Evolutionary conservation across 192 early-diverging fungal genomes (phyloP).

Genomic region (Blastocladiella britannica): DNA sequence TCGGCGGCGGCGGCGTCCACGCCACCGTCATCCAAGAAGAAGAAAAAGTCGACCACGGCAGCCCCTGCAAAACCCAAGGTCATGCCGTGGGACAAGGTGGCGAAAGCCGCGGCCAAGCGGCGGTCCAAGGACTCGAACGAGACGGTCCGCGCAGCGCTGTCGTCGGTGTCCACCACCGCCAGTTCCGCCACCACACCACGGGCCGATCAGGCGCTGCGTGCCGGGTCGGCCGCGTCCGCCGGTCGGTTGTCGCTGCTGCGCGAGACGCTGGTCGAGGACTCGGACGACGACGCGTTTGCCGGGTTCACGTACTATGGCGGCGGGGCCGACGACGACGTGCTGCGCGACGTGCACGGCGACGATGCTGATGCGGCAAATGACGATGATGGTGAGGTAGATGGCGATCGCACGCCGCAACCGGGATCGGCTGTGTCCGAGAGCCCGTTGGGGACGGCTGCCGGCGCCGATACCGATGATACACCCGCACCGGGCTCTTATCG

Average conservation of each 20-base stretch:
- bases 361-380: no score
- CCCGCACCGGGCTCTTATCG: no score
- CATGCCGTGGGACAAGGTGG: background rate
- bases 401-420: no score
- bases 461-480: no score
- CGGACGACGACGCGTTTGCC: constrained; percentile 1
- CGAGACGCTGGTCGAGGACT: background rate
- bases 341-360: background rate
- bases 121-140: no score
- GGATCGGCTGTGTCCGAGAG: no score
- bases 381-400: no score
- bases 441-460: no score
- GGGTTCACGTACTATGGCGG: background rate
- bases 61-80: background rate
- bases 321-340: background rate
- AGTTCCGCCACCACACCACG: no score
- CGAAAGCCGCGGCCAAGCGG: background rate
- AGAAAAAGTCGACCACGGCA: background rate
- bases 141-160: no score
- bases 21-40: no score
- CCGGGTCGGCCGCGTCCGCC: background rate
- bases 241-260: background rate
- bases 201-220: no score
- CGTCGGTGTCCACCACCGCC: background rate
- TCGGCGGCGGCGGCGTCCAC: background rate